Evolutionary conservation across 768 basidiomycete genomes (phyloP).

Genomic region (Scleroderma bovista): DNA sequence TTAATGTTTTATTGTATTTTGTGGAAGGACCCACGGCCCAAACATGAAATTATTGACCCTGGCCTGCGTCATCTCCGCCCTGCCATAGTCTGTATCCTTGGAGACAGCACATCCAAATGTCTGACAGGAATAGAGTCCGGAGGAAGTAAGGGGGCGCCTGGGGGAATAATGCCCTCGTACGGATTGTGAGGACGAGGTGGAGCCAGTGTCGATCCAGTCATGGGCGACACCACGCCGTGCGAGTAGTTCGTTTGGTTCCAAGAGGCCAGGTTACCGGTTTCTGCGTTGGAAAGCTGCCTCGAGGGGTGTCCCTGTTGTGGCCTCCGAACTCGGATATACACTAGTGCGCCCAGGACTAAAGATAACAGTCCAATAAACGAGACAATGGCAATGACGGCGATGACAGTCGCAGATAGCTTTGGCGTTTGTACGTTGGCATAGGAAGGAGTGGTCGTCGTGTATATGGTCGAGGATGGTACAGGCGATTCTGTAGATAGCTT

Average conservation of each 20-base stretch:
- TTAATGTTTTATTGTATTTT: conserved; percentile 27
- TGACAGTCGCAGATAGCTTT: conserved; percentile 6
- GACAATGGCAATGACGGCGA: conserved; percentile 12
- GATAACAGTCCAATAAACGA: conserved; percentile 13
- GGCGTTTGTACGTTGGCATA: conserved; percentile 4
- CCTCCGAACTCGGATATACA: conserved; percentile 11
- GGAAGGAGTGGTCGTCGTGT: conserved; percentile 6
- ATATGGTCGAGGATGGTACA: background rate
- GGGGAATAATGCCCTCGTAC: conserved; percentile 5
- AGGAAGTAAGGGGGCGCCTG: conserved; percentile 1
- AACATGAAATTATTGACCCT: background rate
- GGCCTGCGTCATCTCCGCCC: background rate
- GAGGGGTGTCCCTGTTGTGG: background rate
- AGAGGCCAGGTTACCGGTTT: background rate
- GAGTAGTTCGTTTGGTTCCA: background rate
- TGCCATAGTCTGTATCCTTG: background rate
- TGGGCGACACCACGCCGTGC: background rate
- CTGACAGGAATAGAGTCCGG: background rate
- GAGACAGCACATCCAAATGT: background rate
- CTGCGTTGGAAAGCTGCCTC: background rate
- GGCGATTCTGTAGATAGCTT: background rate
- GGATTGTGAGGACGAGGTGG: conserved; percentile 4
- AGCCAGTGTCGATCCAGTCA: background rate
- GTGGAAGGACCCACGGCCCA: background rate
- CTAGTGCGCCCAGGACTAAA: conserved; percentile 9